Evolutionary conservation across 768 basidiomycete species (phyloP), one percentile per base, ranked within the genome.

Genomic region (Leccinum incarnatum): DNA sequence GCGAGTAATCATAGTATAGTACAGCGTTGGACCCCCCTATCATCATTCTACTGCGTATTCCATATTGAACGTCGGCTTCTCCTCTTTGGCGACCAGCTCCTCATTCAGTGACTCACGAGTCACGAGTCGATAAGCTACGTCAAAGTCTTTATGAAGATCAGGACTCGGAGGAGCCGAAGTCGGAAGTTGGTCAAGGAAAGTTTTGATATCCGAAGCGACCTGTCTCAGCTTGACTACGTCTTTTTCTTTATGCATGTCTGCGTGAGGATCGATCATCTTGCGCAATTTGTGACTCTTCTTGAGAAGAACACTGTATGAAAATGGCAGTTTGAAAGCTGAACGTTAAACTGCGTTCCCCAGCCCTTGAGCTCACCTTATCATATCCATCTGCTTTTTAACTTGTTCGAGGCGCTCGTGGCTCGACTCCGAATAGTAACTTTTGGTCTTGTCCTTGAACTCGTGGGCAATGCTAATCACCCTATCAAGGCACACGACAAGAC

Each of bases 401-500:
- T 65, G 65, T 30, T 80, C 79, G 2, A 79, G 65, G 30, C 67
- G 69, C n/a, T 75, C 68, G 53, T 78, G 73, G 23, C 55, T 53
- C n/a, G 65, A 72, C 15, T 62, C 54, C 5, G 27, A 65, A 14
- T 76, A 53, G 17, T 64, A 67, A 45, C 69, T 65, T 55, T 75
- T 80, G 2, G 67, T 64, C 19, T 64, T 62, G 6, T 12, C 57
- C 66, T 80, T 80, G 51, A 67, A 59, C 11, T 64, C 47, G 42
- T 65, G 40, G 5, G 73, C 60, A n/a, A 68, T 30, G 1, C 62
- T 27, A 15, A 73, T 65, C n/a, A 68, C 64, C 17, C 66, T 54
- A 48, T 81, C 76, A 29, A 82, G 69, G 59, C 75, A 79, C 2
- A 77, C 59, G 3, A 80, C 66, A 21, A 81, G 61, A 51, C 72